Evolutionary conservation across 345 rosid species (phyloP), one percentile per base, ranked within the genome.

Genomic region (Psidium friedrichsthalianum): DNA sequence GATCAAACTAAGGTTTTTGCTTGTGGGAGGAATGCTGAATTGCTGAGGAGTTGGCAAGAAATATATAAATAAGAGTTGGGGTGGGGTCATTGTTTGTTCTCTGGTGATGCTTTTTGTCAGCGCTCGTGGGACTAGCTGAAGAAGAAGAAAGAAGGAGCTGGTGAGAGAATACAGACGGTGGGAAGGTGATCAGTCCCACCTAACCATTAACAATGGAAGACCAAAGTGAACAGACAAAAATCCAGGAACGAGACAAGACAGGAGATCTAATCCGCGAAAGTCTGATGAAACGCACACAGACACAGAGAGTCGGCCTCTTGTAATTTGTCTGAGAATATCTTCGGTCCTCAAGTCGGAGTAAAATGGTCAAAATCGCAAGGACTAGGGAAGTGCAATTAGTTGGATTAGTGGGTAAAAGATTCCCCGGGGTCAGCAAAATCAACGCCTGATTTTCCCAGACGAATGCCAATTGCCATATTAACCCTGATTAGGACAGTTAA

Each of bases 131-230:
- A 69, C 78, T 69, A 22, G 21, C 21, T 18, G 78, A 32, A 64
- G 78, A 8, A 69, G 42, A 32, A 69, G 36, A 36, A 36, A 36
- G 36, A 36, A 69, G 78, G 32, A 69, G 0, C 78, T 55, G 86
- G 51, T 83, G 14, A 29, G 56, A 87, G 64, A 15, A 36, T 6
- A 16, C n/a, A 83, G 76, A 53, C 47, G 57, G 56, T 32, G 49
- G 76, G 86, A 90, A 82, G 98, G 91, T 95, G 93, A 95, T 81
- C 99, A 94, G 95, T 88, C 91, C 93, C 88, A 94, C 98, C 98
- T 91, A 95, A 90, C 69, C 40, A 47, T 18, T 64, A 69, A 69
- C 78, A 18, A 32, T 5, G 78, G 78, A 69, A 69, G 78, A 32
- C 78, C 24, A 69, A 32, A 32, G 78, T 8, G 44, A 44, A 64